Evolutionary conservation across 2,329 filamentous ascomycete genomes (phyloP), one percentile per base, ranked within the genome.

Genomic region (Claviceps fusiformis): DNA sequence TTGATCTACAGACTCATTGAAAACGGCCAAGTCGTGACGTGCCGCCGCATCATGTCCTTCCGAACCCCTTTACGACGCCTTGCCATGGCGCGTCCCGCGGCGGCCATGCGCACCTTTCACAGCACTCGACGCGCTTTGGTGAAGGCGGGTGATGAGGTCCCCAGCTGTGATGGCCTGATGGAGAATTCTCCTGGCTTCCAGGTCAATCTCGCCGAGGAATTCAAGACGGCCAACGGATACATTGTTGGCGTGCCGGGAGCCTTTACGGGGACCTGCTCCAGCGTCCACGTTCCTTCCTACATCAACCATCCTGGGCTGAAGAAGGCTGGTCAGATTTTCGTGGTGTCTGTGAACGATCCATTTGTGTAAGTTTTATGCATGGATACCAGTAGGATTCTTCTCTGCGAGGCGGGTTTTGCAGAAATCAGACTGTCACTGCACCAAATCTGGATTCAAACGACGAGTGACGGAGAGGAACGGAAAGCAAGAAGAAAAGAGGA

Each of bases 171-270:
- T 60, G 83, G 87, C 52, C 79, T 95, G 62, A 85, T 84, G 60
- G 87, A 97, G 73, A 79, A 81, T 71, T 90, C 86, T n/a, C 92
- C 92, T 0, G 89, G 87, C 58, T 95, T 90, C 79, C 93, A 91
- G 72, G 83, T 97, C 70, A 92, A 89, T 72, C 78, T 97, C 57
- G 82, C 87, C 62, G 79, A 86, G 59, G 89, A 95, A 74, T 78
- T 95, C 59, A 67, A 69, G 58, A 77, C 77, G 59, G 83, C 81
- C 60, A 87, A 89, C 66, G 89, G 87, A 56, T 72, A 96, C 63
- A 85, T 97, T 67, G 79, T 97, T 62, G 89, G 89, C 59, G 87
- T 93, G 35, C 89, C 89, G 1, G 88, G 86, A 52, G 88, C 87
- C 55, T 92, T 89, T 71, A 79, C 76, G 1, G 72, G 73, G 31